Percentiles rank a stretch among this genome's conserved stretches.
phyloP scores from a whole-genome alignment of 2,329 filamentous ascomycete genomes.

The Phialophora tarda region DNA sequence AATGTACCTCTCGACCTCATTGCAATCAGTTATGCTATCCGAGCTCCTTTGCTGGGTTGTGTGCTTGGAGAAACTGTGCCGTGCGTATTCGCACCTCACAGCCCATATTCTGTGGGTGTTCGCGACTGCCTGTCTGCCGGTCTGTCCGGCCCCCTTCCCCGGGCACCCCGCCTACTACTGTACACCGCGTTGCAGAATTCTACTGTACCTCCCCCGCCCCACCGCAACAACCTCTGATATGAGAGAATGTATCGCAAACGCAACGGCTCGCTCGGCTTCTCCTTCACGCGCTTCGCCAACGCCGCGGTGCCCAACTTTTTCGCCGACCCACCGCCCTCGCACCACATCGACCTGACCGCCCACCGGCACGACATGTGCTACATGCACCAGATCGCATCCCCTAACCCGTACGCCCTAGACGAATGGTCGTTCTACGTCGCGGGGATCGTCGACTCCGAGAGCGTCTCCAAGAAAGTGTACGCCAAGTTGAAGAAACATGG shows the following conservation, averaged over 20 bases:
- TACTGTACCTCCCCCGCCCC: not conserved
- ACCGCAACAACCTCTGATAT: not conserved
- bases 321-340: slow-evolving; percentile 14
- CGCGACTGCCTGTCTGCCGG: not conserved
- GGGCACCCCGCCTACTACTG: not conserved
- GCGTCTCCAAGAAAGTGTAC: slow-evolving; percentile 23
- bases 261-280: slow-evolving; percentile 35
- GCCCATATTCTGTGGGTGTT: not conserved
- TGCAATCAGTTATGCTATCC: not conserved
- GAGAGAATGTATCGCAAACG: slow-evolving; percentile 35
- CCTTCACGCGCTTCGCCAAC: slow-evolving; percentile 34
- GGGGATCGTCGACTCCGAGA: slow-evolving; percentile 32
- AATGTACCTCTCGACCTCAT: not conserved
- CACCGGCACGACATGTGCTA: slow-evolving; percentile 35
- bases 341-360: slow-evolving; percentile 16
- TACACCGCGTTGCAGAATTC: not conserved
- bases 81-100: not conserved
- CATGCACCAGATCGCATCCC: slow-evolving; percentile 33
- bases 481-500: slow-evolving; percentile 26
- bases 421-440: slow-evolving; percentile 34
- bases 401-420: slow-evolving; percentile 30
- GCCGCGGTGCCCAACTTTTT: slow-evolving; percentile 34
- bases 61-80: not conserved
- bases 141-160: not conserved
- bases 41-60: not conserved